Evolutionary conservation across 1,139 yeast species (phyloP).

Genomic region (Hansenula sp.): DNA sequence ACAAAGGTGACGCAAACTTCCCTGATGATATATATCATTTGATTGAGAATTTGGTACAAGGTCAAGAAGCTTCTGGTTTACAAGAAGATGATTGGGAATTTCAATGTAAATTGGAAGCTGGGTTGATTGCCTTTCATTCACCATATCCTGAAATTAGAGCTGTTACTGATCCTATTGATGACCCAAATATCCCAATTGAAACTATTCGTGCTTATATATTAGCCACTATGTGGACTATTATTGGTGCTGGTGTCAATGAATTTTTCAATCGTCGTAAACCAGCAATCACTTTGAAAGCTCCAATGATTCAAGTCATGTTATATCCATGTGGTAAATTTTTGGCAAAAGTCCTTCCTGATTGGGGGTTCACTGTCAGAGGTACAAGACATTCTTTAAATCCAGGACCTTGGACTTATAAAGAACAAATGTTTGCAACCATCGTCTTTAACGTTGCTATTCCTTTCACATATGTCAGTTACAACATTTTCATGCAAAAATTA

Average conservation of each 20-base stretch:
- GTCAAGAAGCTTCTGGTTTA: constrained; percentile 9
- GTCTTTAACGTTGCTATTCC: constrained; percentile 40
- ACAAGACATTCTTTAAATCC: constrained; percentile 42
- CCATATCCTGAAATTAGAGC: constrained; percentile 66
- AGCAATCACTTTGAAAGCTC: constrained; percentile 36
- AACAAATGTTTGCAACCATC: constrained; percentile 58
- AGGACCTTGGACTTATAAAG: constrained; percentile 65
- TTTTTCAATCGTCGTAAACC: constrained; percentile 58
- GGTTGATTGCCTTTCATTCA: constrained; percentile 46
- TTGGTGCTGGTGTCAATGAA: constrained; percentile 54
- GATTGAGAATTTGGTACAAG: constrained; percentile 22
- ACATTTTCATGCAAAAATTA: constrained; percentile 48
- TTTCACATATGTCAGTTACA: constrained; percentile 54
- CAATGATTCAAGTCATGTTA: constrained; percentile 52
- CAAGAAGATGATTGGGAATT: constrained; percentile 21
- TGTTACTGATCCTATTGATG: constrained; percentile 49
- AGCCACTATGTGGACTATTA: constrained; percentile 50
- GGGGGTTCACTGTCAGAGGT: constrained; percentile 38
- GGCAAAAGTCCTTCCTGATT: constrained; percentile 40
- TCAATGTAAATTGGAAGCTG: constrained; percentile 37
- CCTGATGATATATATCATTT: constrained; percentile 31
- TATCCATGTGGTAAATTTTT: constrained; percentile 50
- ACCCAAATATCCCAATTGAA: constrained; percentile 44
- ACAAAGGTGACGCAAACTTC: constrained; percentile 44
- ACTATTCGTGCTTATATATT: constrained; percentile 53